These are phyloP conservation scores for Aegilops bicornis DNA, from an alignment of 176 grass and related monocot species.

Conservation along the genomic window DNA sequence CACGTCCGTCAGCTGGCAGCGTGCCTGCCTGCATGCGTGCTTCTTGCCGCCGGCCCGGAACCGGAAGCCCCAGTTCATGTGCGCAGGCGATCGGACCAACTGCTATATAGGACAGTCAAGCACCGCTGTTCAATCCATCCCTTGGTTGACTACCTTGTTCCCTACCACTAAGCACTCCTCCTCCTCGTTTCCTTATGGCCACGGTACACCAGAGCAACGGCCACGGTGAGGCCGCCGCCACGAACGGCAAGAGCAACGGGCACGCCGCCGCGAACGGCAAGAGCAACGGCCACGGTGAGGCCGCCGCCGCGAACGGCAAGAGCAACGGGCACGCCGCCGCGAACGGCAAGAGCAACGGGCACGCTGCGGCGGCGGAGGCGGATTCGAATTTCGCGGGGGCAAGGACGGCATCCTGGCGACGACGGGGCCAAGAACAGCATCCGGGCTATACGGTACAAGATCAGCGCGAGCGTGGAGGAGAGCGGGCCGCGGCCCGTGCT, in stretches of 20 bases:
- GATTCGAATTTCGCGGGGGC: slow-evolving; percentile 40
- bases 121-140: not conserved
- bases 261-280: not conserved
- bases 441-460: slow-evolving; percentile 48
- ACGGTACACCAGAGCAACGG: not conserved
- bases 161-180: not conserved
- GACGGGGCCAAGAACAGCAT: slow-evolving; percentile 35
- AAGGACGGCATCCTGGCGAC: slow-evolving; percentile 13
- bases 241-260: not conserved
- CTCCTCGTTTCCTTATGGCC: not conserved
- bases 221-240: too few relatives aligned
- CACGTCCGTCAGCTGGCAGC: not conserved
- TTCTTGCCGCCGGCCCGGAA: not conserved
- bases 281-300: not conserved
- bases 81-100: not conserved
- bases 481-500: slow-evolving; percentile 39
- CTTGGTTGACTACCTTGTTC: not conserved
- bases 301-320: not conserved
- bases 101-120: not conserved
- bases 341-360: not conserved
- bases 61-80: not conserved
- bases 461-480: slow-evolving; percentile 51
- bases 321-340: not conserved
- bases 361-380: not conserved
- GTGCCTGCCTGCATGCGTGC: not conserved